Percentiles rank a stretch among this genome's conserved stretches.
Evolutionary conservation across 192 early-diverging fungal species (phyloP).

Genomic region (Gamsiella multidivaricata): DNA sequence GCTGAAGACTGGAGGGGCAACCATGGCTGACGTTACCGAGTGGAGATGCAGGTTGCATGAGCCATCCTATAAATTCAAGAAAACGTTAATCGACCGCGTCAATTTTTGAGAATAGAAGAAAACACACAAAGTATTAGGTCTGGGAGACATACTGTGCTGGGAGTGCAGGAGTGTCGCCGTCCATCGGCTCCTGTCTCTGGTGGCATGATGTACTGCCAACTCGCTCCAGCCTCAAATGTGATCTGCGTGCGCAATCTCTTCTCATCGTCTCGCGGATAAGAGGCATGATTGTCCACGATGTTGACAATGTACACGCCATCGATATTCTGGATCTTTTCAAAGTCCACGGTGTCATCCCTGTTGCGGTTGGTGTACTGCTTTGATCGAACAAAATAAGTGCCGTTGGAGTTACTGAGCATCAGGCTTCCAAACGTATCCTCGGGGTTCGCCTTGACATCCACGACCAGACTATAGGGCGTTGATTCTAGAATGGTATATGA

Average conservation of each 20-base stretch:
- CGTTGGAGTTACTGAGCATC: constrained; percentile 89
- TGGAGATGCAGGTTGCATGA: constrained; percentile 89
- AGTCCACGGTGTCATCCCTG: constrained; percentile 81
- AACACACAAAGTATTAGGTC: neutral
- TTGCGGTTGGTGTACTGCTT: constrained; percentile 88
- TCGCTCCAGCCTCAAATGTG: constrained; percentile 88
- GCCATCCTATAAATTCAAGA: constrained; percentile 34
- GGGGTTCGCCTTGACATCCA: constrained; percentile 71
- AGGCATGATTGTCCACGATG: constrained; percentile 81
- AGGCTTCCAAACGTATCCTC: constrained; percentile 71
- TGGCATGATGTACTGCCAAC: constrained; percentile 78
- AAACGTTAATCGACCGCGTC: too few species aligned
- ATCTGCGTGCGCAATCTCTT: constrained; percentile 79
- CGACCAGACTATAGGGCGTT: constrained; percentile 73
- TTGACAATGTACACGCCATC: constrained; percentile 90
- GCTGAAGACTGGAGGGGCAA: constrained; percentile 80
- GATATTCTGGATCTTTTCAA: constrained; percentile 86
- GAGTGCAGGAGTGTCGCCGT: constrained; percentile 65
- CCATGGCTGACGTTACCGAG: constrained; percentile 76
- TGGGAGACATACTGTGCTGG: constrained; percentile 26
- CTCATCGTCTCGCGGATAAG: constrained; percentile 42
- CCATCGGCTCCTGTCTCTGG: constrained; percentile 70
- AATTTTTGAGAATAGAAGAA: neutral
- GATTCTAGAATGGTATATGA: constrained; percentile 92
- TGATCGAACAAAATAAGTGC: constrained; percentile 83